Evolutionary conservation across 1,284 basidiomycete genomes (phyloP).

Genomic region (Mycosarcoma maydis): DNA sequence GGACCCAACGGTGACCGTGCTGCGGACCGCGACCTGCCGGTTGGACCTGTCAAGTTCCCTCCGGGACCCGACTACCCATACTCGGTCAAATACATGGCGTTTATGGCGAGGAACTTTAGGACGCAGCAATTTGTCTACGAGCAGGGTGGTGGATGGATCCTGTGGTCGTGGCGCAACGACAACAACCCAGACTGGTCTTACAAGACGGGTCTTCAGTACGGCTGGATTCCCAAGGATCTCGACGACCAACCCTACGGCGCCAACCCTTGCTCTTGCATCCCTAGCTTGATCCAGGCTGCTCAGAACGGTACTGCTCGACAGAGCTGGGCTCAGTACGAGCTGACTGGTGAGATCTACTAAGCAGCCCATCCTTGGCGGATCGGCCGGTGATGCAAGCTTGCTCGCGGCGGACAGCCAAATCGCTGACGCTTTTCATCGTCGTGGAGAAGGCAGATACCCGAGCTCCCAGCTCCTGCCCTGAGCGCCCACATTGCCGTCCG

Average conservation of each 20-base stretch:
- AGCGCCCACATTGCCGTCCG: background rate
- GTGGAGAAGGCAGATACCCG: no score
- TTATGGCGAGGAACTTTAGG: conserved; percentile 84
- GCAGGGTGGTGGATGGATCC: conserved; percentile 75
- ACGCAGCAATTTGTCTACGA: conserved; percentile 72
- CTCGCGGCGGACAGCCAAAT: background rate
- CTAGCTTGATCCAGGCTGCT: conserved; percentile 17
- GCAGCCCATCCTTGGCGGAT: background rate
- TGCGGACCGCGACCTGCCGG: conserved; percentile 46
- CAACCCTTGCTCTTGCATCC: conserved; percentile 35
- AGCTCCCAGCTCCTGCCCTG: conserved; percentile 7
- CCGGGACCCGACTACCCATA: conserved; percentile 50
- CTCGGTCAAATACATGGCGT: conserved; percentile 77
- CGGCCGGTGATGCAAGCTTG: background rate
- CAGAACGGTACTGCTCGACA: conserved; percentile 7
- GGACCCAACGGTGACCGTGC: conserved; percentile 54
- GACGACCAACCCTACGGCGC: conserved; percentile 38
- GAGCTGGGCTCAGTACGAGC: conserved; percentile 15
- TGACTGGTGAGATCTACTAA: conserved; percentile 5
- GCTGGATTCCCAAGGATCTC: conserved; percentile 57
- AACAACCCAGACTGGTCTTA: conserved; percentile 65
- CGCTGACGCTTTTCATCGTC: background rate
- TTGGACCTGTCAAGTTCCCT: conserved; percentile 55
- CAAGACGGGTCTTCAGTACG: conserved; percentile 61
- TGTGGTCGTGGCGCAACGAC: conserved; percentile 79